A percentile compares a stretch with the other conserved stretches of the same genome.
Conservation (phyloP, 2,329 filamentous ascomycete species). For the Verticillium isaacii region DNA sequence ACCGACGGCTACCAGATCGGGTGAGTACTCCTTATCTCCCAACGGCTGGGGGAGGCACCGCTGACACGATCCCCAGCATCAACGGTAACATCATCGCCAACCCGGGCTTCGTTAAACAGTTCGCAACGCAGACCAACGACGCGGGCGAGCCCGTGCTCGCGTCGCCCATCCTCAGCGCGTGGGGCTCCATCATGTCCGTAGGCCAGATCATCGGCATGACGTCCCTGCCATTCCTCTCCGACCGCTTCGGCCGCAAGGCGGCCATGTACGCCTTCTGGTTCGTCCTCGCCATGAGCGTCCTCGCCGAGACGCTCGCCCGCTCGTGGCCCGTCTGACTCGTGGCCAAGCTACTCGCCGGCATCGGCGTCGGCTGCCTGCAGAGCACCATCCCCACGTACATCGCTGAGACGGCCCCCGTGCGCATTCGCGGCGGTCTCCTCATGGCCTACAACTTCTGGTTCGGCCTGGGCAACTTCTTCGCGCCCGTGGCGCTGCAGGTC, state of each 20-base stretch:
- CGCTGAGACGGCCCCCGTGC: conserved; percentile 33
- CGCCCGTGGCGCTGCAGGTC: conserved; percentile 31
- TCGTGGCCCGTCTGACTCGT: conserved; percentile 35
- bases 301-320: conserved; percentile 29
- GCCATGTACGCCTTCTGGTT: conserved; percentile 25
- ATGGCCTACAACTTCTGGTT: conserved; percentile 40
- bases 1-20: conserved; percentile 23
- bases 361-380: conserved; percentile 37
- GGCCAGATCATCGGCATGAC: conserved; percentile 34
- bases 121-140: conserved; percentile 20
- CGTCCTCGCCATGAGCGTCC: conserved; percentile 26
- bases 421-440: conserved; percentile 31
- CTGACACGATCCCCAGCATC: conserved; percentile 16
- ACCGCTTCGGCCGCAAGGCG: conserved; percentile 23
- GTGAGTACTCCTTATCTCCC: conserved; percentile 7
- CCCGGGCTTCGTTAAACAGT: conserved; percentile 29
- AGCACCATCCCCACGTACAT: conserved; percentile 35
- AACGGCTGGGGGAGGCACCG: neutral
- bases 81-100: conserved; percentile 32
- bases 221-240: conserved; percentile 18
- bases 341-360: conserved; percentile 26
- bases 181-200: conserved; percentile 32
- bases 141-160: conserved; percentile 23
- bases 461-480: conserved; percentile 35
- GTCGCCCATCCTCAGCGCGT: conserved; percentile 28